Conservation (phyloP, 257 asterid genomes). For the Salvia hispanica region DNA sequence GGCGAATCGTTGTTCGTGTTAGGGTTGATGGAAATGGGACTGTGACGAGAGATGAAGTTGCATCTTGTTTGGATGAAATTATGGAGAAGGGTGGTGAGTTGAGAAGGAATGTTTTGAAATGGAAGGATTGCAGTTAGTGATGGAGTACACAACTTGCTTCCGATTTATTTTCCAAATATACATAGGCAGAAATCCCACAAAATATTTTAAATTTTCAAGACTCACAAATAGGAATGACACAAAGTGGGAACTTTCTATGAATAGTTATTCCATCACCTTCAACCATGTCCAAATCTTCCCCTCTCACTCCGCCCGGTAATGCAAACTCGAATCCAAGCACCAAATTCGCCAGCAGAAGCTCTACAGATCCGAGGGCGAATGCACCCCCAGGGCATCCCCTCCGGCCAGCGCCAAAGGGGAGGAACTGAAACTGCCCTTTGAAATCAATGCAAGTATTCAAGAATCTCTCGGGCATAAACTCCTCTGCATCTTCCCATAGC, state of each 20-base stretch:
- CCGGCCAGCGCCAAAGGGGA: constrained; percentile 52
- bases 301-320: constrained; percentile 36
- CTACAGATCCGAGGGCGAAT: constrained; percentile 44
- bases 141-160: background rate
- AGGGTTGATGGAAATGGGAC: constrained; percentile 35
- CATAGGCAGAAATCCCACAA: background rate
- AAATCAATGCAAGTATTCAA: constrained; percentile 32
- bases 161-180: background rate
- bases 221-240: constrained; percentile 36
- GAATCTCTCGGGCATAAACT: constrained; percentile 46
- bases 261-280: constrained; percentile 51
- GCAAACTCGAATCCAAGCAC: constrained; percentile 38
- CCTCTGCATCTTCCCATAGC: constrained; percentile 39
- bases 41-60: constrained; percentile 37
- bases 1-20: constrained; percentile 46
- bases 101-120: constrained; percentile 29
- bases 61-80: constrained; percentile 26
- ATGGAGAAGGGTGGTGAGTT: constrained; percentile 42
- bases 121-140: constrained; percentile 23
- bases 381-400: constrained; percentile 54
- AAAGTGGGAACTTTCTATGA: constrained; percentile 45
- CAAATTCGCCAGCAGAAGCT: constrained; percentile 47
- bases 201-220: background rate
- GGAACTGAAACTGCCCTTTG: constrained; percentile 42
- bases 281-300: constrained; percentile 49